These are phyloP conservation scores for Wickerhamomyces rabaulensis DNA, from an alignment of 805 yeast species.

Conservation along the genomic window DNA sequence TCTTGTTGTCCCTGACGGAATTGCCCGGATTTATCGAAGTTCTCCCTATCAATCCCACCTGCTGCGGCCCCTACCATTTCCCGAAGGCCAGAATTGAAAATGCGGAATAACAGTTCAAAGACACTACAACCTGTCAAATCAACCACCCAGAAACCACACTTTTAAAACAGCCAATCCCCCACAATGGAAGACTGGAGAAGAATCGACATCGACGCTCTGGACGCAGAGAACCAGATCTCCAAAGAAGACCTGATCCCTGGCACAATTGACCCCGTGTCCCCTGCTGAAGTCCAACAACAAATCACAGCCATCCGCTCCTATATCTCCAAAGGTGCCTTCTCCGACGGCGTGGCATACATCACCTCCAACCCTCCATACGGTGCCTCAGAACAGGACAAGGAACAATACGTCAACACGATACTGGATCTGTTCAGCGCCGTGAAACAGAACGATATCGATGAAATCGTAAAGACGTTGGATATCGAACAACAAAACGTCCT, in stretches of 20 bases:
- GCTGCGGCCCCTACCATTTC: too few relatives aligned
- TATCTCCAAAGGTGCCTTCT: slow-evolving; percentile 67
- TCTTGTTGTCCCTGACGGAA: too few relatives aligned
- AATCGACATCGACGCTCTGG: slow-evolving; percentile 88
- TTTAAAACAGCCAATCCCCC: neutral
- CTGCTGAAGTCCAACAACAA: slow-evolving; percentile 49
- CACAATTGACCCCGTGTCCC: slow-evolving; percentile 32
- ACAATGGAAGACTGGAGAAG: slow-evolving; percentile 82
- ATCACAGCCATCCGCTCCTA: slow-evolving; percentile 55
- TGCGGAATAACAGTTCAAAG: too few relatives aligned
- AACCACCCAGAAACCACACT: too few relatives aligned
- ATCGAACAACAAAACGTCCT: slow-evolving; percentile 69
- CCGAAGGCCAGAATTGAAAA: too few relatives aligned
- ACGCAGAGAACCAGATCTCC: slow-evolving; percentile 66
- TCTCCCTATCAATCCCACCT: too few relatives aligned
- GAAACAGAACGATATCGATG: slow-evolving; percentile 60
- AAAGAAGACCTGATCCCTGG: slow-evolving; percentile 57
- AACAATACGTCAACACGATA: slow-evolving; percentile 47
- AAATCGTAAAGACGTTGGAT: slow-evolving; percentile 52
- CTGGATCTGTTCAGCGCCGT: slow-evolving; percentile 67
- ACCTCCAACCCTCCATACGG: slow-evolving; percentile 82
- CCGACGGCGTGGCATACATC: slow-evolving; percentile 58
- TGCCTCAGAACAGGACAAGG: slow-evolving; percentile 53
- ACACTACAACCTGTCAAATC: too few relatives aligned
- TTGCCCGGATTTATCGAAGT: too few relatives aligned